Evolutionary conservation across 1,139 yeast genomes (phyloP), one percentile per base, ranked within the genome.

Genomic region (Diutina ranongensis): DNA sequence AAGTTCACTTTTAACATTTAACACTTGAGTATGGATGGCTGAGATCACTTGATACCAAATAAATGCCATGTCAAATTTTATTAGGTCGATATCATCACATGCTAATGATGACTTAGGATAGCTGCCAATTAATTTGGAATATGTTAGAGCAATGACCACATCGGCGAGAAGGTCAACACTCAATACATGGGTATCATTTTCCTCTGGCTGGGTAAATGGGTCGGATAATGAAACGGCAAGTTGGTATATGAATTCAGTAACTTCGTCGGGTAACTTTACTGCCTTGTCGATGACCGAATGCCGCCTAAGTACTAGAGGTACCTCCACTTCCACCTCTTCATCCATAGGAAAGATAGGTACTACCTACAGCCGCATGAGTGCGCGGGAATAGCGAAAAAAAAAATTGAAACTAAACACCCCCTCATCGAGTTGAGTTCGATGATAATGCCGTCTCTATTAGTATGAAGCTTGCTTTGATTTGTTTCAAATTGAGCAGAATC

Each of bases 141-240:
- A 59, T 35, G 60, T 53, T 16, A 76, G 57, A 0, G 76, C 77
- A 5, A 81, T 63, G 19, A 76, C 62, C 42, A 78, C 52, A 49
- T 76, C 77, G 4, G 83, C 69, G 4, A 80, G 52, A 8, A 69
- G 57, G 49, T 78, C 80, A 10, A 81, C 59, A 27, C 86, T 78
- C 16, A 80, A 62, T 0, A 78, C 60, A 28, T 65, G 59, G 1
- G 61, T 57, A 20, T 78, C 80, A n/a, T 71, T 70, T 33, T 81
- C 84, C 40, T 74, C 72, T 0, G 89, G 88, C 51, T 80, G 87
- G 1, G 86, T 78, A 52, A 71, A 65, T 3, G 86, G 85, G 56
- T 81, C 87, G 47, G 80, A 74, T 36, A 82, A 57, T 2, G 76
- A 65, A 3, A 74, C 63, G 2, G 70, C 55, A 12, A 66, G 58